Base-by-base conservation (phyloP, 148 eudicot species). In the Rhododendron mucronatum region DNA sequence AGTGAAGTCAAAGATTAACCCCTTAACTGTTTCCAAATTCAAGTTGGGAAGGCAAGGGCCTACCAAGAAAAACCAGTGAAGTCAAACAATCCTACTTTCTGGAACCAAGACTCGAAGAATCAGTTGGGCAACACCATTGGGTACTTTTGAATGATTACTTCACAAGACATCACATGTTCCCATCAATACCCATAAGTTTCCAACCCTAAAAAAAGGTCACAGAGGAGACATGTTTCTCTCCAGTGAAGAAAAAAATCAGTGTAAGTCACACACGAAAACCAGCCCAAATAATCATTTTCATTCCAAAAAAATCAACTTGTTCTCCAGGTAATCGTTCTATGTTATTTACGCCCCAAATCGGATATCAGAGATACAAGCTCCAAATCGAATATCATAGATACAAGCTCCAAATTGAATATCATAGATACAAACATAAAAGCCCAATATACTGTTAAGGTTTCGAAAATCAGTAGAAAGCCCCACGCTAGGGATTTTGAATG, bases 21-120 rank as follows among this genome's bases (percentile, higher is more conserved):
- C 30, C 76, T 7, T 0, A 75, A 55, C 21, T 51, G 86, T 7
- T 51, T 39, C 33, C n/a, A 51, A 53, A 74, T 82, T 75, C 45
- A 33, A 50, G 75, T 78, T 82, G 15, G 39, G 84, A 30, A 73
- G 83, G 80, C 26, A 59, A 14, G 82, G 82, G 45, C 86, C 85
- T 83, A 83, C 11, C 28, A 10, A 41, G 14, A 50, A 73, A 37
- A 48, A 76, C 39, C 33, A 30, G 2, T 3, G 20, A 26, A 50
- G 79, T 80, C 87, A 80, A 81, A 33, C 33, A 28, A 80, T 41
- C n/a, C n/a, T 10, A 37, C 80, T 73, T 84, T 84, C 8, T 80
- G 16, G 50, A 53, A 80, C 23, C 39, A 51, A 81, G n/a, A 80
- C 53, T 15, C 26, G 50, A 47, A 55, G n/a, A 82, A 59, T 53